A percentile compares a stretch with the other conserved stretches of the same genome.
These are phyloP conservation scores for Myxozyma udenii DNA, from an alignment of 805 yeast species.

Conservation along the genomic window DNA sequence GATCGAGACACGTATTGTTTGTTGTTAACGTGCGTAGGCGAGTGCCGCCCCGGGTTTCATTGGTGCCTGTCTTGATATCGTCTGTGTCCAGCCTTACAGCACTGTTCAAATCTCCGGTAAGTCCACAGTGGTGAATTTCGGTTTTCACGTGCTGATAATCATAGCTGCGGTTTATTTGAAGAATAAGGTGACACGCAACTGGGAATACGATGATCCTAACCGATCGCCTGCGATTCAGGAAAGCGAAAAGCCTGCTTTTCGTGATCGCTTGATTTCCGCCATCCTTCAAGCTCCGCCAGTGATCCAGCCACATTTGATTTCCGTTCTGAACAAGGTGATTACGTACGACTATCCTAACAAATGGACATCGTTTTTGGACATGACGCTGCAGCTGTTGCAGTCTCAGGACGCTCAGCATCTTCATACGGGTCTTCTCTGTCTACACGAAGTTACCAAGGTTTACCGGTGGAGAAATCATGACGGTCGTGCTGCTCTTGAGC, in stretches of 20 bases:
- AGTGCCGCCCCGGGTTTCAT: slow-evolving; percentile 66
- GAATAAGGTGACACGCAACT: slow-evolving; percentile 62
- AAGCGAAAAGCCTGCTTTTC: slow-evolving; percentile 72
- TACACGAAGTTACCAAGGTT: slow-evolving; percentile 65
- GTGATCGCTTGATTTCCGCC: slow-evolving; percentile 64
- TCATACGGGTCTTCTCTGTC: slow-evolving; percentile 66
- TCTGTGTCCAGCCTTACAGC: slow-evolving; percentile 40
- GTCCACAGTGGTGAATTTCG: slow-evolving; percentile 36
- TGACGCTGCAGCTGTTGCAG: slow-evolving; percentile 47
- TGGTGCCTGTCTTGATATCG: slow-evolving; percentile 76
- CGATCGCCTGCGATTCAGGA: slow-evolving; percentile 48
- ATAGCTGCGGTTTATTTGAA: slow-evolving; percentile 84
- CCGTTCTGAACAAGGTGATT: slow-evolving; percentile 52
- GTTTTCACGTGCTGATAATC: not conserved
- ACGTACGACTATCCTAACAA: slow-evolving; percentile 48
- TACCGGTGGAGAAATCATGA: slow-evolving; percentile 69
- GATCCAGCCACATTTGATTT: slow-evolving; percentile 44
- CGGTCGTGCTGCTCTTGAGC: slow-evolving; percentile 52
- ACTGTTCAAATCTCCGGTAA: slow-evolving; percentile 28
- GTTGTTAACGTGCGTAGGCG: slow-evolving; percentile 36
- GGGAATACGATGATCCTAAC: slow-evolving; percentile 48
- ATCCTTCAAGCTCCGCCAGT: slow-evolving; percentile 49
- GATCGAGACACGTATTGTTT: not conserved
- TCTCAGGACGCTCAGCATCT: slow-evolving; percentile 46
- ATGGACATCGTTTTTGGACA: slow-evolving; percentile 56